phyloP scores from a whole-genome alignment of 495 filamentous ascomycete species.

The Jackrogersella minutella region DNA sequence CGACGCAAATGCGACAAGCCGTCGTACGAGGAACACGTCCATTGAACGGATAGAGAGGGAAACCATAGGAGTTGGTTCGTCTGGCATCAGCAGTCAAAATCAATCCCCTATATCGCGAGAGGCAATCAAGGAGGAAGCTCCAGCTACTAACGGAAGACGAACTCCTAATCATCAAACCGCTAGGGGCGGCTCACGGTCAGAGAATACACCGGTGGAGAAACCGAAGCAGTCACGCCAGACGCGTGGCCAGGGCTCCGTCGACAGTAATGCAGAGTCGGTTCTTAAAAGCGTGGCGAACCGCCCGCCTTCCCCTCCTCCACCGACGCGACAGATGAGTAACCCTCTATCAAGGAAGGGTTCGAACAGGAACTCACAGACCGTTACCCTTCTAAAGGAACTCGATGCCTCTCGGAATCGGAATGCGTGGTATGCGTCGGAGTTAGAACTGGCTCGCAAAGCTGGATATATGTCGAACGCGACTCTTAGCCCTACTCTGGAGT shows the following conservation, averaged over 20 bases:
- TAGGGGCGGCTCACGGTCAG: conserved; percentile 46
- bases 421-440: conserved; percentile 96
- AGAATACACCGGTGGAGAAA: conserved; percentile 43
- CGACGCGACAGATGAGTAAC: conserved; percentile 60
- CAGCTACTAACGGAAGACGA: conserved; percentile 64
- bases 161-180: conserved; percentile 62
- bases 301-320: conserved; percentile 61
- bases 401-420: conserved; percentile 83
- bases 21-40: conserved; percentile 51
- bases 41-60: conserved; percentile 51
- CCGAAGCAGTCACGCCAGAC: conserved; percentile 45
- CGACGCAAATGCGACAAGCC: conserved; percentile 34
- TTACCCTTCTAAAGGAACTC: conserved; percentile 78
- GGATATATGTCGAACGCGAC: conserved; percentile 82
- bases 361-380: conserved; percentile 64
- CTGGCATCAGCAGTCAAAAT: conserved; percentile 47
- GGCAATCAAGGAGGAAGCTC: conserved; percentile 54
- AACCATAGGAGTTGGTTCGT: conserved; percentile 35
- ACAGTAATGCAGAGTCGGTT: conserved; percentile 57
- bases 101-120: conserved; percentile 66
- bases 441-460: conserved; percentile 86
- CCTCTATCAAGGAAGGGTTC: conserved; percentile 58
- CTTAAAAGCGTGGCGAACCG: conserved; percentile 53
- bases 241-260: conserved; percentile 59
- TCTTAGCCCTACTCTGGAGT: conserved; percentile 77